Evolutionary conservation across 169 alveolate genomes (phyloP).

Genomic region (Cyclospora cayetanensis): DNA sequence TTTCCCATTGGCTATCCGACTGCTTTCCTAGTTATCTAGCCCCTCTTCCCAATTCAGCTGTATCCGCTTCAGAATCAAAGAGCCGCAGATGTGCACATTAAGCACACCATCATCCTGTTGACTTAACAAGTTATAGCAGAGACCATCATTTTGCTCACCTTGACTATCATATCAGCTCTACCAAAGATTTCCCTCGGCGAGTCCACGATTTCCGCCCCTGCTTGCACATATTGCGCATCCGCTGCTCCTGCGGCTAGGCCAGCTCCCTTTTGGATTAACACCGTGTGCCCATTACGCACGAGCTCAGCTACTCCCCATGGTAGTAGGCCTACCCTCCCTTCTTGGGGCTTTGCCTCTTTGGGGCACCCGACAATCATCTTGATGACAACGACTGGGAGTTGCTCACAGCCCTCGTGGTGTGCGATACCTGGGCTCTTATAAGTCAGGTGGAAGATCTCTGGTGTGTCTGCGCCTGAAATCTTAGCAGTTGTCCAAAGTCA

Average conservation of each 20-base stretch:
- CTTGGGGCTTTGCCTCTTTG: constrained; percentile 36
- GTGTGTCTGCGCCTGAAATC: no score
- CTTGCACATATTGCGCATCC: constrained; percentile 23
- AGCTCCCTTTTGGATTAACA: constrained; percentile 54
- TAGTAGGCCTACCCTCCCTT: constrained; percentile 64
- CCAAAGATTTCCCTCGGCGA: neutral
- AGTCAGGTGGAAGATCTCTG: no score
- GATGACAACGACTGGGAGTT: no score
- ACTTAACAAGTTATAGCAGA: neutral
- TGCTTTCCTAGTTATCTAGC: no score
- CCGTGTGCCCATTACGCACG: constrained; percentile 15
- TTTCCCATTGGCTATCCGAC: no score
- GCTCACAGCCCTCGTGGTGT: no score
- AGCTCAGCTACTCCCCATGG: constrained; percentile 59
- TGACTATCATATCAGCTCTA: constrained; percentile 47
- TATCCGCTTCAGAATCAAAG: neutral
- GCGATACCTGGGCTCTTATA: no score
- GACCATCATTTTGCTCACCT: constrained; percentile 27
- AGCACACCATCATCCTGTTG: neutral
- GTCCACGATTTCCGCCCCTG: constrained; percentile 50
- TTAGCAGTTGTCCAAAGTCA: no score
- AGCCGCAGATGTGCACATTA: neutral
- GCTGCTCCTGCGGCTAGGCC: constrained; percentile 50
- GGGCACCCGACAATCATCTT: constrained; percentile 68
- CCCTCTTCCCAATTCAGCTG: neutral